Conservation (phyloP, 176 grass and related monocot genomes). For the Tillandsia fasciculata region DNA sequence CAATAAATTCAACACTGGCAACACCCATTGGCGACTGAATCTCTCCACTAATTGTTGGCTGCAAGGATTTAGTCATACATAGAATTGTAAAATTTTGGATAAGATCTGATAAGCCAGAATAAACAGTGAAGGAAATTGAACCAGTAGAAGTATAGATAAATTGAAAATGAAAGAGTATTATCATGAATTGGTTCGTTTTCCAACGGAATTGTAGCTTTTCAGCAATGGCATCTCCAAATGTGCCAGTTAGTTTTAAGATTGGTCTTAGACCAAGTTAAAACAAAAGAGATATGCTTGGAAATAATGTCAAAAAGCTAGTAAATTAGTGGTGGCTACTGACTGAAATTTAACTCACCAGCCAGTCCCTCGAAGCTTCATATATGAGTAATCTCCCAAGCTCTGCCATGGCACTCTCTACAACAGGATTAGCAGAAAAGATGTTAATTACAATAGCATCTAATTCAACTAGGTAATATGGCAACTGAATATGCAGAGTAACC, state of each 20-base stretch:
- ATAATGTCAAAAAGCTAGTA: not conserved
- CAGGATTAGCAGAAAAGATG: conserved; percentile 9
- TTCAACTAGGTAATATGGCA: too few species aligned
- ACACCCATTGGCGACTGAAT: conserved; percentile 73
- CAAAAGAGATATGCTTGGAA: not conserved
- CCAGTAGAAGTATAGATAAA: too few species aligned
- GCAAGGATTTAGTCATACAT: conserved; percentile 33
- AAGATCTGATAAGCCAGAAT: too few species aligned
- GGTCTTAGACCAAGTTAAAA: not conserved
- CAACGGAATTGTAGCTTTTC: too few species aligned
- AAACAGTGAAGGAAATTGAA: too few species aligned
- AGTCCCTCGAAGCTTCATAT: conserved; percentile 93
- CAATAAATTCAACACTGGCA: conserved; percentile 90
- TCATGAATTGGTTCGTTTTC: too few species aligned
- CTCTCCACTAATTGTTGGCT: conserved; percentile 90
- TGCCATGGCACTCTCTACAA: conserved; percentile 76
- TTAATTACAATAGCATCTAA: not conserved
- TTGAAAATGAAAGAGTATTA: too few species aligned
- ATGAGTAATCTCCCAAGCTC: conserved; percentile 90
- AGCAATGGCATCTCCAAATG: too few species aligned
- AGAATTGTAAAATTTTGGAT: not conserved
- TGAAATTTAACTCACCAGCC: conserved; percentile 64
- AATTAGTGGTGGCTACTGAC: not conserved
- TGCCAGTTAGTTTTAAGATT: too few species aligned
- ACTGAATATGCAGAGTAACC: too few species aligned